Percentiles rank a stretch among this genome's conserved stretches.
phyloP scores from a whole-genome alignment of 208 protist genomes.

The Leishmania tarentolae region DNA sequence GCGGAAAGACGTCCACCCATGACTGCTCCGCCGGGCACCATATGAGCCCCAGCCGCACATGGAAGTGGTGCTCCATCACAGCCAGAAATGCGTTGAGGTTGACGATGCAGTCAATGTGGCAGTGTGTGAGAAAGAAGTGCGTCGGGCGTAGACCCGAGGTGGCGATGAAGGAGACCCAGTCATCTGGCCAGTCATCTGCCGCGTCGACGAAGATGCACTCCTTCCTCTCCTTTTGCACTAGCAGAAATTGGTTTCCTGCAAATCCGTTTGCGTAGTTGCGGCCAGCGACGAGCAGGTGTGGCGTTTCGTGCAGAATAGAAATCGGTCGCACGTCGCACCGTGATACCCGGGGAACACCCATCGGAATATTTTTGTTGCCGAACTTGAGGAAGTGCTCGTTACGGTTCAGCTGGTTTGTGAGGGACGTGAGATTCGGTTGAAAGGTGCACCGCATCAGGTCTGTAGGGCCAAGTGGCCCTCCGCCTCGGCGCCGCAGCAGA shows the following conservation, averaged over 20 bases:
- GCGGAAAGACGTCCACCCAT: slow-evolving; percentile 83
- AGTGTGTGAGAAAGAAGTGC: slow-evolving; percentile 89
- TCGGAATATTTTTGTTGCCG: slow-evolving; percentile 39
- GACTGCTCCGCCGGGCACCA: slow-evolving; percentile 78
- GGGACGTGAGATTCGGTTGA: slow-evolving; percentile 82
- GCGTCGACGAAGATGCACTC: slow-evolving; percentile 86
- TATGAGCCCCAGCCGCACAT: slow-evolving; percentile 59
- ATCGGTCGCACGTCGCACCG: slow-evolving; percentile 73
- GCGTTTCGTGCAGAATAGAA: slow-evolving; percentile 81
- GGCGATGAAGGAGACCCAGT: slow-evolving; percentile 86
- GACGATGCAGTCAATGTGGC: slow-evolving; percentile 88
- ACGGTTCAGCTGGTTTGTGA: slow-evolving; percentile 79
- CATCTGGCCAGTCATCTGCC: slow-evolving; percentile 90
- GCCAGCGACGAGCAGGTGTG: slow-evolving; percentile 73
- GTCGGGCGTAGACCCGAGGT: slow-evolving; percentile 59
- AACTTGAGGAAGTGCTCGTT: slow-evolving; percentile 77
- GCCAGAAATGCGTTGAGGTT: slow-evolving; percentile 76
- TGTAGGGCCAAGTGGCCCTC: slow-evolving; percentile 20
- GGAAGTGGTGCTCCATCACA: slow-evolving; percentile 60
- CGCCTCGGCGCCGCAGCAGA: not conserved
- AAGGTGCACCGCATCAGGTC: slow-evolving; percentile 39
- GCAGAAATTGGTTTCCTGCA: slow-evolving; percentile 83
- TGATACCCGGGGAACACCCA: slow-evolving; percentile 73
- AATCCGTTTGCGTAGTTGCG: slow-evolving; percentile 87
- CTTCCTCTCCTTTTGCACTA: slow-evolving; percentile 71